Percentiles rank a stretch among this genome's conserved stretches.
Conservation (phyloP, 495 filamentous ascomycete genomes). For the Neurospora sp. region DNA sequence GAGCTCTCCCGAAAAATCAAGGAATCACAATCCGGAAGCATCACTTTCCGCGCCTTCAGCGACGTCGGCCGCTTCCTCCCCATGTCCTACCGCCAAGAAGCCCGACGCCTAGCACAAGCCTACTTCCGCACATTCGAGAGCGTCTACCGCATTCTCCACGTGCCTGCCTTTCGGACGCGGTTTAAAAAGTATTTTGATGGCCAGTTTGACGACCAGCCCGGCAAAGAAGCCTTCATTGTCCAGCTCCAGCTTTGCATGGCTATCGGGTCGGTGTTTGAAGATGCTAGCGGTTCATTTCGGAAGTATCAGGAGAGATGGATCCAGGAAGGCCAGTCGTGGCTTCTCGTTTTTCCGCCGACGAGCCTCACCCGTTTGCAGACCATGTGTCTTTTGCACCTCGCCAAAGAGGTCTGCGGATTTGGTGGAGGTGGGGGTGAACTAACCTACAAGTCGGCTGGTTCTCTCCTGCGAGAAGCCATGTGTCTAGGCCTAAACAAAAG, state of each 20-base stretch:
- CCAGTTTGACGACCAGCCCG: background rate
- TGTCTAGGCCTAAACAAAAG: conserved; percentile 47
- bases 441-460: conserved; percentile 49
- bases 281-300: conserved; percentile 36
- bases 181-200: conserved; percentile 31
- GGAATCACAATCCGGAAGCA: background rate
- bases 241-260: conserved; percentile 57
- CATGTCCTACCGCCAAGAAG: conserved; percentile 2
- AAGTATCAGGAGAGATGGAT: conserved; percentile 50
- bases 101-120: conserved; percentile 38
- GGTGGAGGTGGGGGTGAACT: conserved; percentile 39
- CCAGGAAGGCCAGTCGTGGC: conserved; percentile 52
- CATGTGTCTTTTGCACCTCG: conserved; percentile 50
- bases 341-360: conserved; percentile 32
- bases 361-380: conserved; percentile 47
- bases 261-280: conserved; percentile 48
- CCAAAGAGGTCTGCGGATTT: conserved; percentile 40
- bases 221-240: conserved; percentile 35
- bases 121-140: conserved; percentile 44
- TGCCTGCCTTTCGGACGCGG: conserved; percentile 40
- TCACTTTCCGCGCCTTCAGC: background rate
- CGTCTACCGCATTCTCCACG: conserved; percentile 43
- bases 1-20: background rate
- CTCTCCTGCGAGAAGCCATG: conserved; percentile 48
- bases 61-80: background rate